phyloP scores from a whole-genome alignment of 1,139 yeast species.

The Arxiozyma bovina region DNA sequence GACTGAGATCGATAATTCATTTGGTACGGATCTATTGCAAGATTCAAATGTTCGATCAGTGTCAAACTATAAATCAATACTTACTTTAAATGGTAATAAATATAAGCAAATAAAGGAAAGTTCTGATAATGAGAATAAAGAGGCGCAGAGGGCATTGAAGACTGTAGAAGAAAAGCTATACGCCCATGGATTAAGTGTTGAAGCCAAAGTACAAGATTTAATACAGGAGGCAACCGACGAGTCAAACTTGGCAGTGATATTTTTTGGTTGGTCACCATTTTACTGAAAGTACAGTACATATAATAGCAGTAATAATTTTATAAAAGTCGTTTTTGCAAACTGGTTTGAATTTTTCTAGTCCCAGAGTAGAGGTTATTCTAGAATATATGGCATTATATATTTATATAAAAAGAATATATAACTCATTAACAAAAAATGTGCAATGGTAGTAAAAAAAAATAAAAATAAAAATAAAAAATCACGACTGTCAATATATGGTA shows the following conservation, averaged over 20 bases:
- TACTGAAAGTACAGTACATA: conserved; percentile 20
- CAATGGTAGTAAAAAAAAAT: background rate
- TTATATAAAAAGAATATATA: background rate
- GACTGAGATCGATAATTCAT: conserved; percentile 12
- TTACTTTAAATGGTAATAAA: background rate
- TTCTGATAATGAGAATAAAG: conserved; percentile 40
- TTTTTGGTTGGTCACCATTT: conserved; percentile 68
- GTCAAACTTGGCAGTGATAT: conserved; percentile 63
- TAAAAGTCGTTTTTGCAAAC: no score
- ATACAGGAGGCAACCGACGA: conserved; percentile 67
- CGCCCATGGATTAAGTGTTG: conserved; percentile 64
- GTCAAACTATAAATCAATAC: background rate
- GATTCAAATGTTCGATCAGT: background rate
- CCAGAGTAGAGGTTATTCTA: no score
- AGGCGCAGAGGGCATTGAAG: conserved; percentile 63
- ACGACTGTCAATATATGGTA: background rate
- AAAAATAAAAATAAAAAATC: background rate
- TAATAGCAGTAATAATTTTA: background rate
- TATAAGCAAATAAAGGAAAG: background rate
- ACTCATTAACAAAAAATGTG: background rate
- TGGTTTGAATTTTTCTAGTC: no score
- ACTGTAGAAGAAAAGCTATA: conserved; percentile 62
- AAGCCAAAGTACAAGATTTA: conserved; percentile 75
- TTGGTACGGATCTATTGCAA: background rate
- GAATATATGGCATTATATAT: background rate